A percentile compares a stretch with the other conserved stretches of the same genome.
Conservation (phyloP, 306 rosid species). For the Lagenaria siceraria region DNA sequence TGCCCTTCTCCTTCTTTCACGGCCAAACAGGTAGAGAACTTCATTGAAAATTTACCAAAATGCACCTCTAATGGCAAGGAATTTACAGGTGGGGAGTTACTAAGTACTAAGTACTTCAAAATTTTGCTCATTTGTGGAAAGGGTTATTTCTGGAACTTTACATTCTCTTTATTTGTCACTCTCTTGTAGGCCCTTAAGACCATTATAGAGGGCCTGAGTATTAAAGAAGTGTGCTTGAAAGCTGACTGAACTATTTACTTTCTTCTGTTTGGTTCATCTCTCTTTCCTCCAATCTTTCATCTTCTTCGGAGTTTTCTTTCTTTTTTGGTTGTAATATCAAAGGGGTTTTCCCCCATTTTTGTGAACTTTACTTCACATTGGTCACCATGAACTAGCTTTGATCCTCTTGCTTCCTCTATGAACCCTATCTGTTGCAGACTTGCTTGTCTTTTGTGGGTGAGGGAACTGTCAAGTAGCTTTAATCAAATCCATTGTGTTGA, state of each 20-base stretch:
- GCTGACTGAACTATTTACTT: slow-evolving; percentile 4
- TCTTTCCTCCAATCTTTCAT: neutral
- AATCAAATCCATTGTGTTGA: slow-evolving; percentile 12
- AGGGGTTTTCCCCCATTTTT: neutral
- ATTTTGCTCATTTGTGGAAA: neutral
- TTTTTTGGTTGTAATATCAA: neutral
- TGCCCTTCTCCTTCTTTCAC: slow-evolving; percentile 35
- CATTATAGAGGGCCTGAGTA: slow-evolving; percentile 7
- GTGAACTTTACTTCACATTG: slow-evolving; percentile 19
- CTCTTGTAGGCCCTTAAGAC: slow-evolving; percentile 7
- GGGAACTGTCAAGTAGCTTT: slow-evolving; percentile 39
- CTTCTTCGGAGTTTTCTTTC: neutral
- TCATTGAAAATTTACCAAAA: neutral
- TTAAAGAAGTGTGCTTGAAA: slow-evolving; percentile 4
- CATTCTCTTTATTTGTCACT: neutral
- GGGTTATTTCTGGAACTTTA: slow-evolving; percentile 6
- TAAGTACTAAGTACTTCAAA: neutral
- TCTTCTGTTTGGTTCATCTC: neutral
- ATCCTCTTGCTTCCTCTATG: slow-evolving; percentile 42
- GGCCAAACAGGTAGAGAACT: slow-evolving; percentile 44
- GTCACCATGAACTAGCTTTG: slow-evolving; percentile 35
- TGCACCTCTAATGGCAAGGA: neutral
- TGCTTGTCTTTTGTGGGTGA: slow-evolving; percentile 53
- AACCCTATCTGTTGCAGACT: slow-evolving; percentile 25
- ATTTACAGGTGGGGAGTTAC: neutral